Base-by-base conservation (phyloP, 1,139 yeast species). In the Debaryomyces psychrophilus region DNA sequence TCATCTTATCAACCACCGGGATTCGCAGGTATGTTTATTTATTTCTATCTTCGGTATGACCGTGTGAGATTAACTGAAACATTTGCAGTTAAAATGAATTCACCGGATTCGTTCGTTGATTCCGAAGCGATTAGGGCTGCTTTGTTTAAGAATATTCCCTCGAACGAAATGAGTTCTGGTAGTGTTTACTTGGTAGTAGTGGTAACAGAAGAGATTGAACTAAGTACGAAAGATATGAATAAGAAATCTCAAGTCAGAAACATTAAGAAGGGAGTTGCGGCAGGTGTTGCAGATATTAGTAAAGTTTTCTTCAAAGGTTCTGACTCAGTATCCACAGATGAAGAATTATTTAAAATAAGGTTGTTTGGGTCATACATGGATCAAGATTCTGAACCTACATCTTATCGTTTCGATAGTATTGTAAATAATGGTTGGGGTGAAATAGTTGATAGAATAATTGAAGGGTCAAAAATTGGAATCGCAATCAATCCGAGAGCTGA, bases 351-450 rank as follows among this genome's bases (percentile, higher is more conserved):
- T 62, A 76, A 81, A 4, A 81, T 90, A 53, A 82, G 85, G 57
- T 69, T 90, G 60, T 90, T 79, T 61, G 87, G 93, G 6, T 85
- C 95, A 0, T 84, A 79, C 57, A 75, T 77, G 50, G 73, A 70
- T 49, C 67, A 64, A 44, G 69, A 68, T 58, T 67, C 62, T 50
- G 54, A 52, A 11, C 46, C 51, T 17, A 55, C 56, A 37, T 9
- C 20, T 8, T 31, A 44, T 20, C 64, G 61, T 37, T 67, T 61
- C n/a, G 55, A 52, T 18, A 66, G 59, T 26, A 47, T 54, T 12
- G 58, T 69, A 47, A 86, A 86, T 63, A 78, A 82, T 51, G 97
- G 97, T 44, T 90, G 97, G 97, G 97, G 97, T 67, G 95, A 86
- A 54, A 69, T 87, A 44, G 81, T 87, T 28, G 92, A 89, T 57